Base-by-base conservation (phyloP, 306 rosid species). In the Trifolium dubium region DNA sequence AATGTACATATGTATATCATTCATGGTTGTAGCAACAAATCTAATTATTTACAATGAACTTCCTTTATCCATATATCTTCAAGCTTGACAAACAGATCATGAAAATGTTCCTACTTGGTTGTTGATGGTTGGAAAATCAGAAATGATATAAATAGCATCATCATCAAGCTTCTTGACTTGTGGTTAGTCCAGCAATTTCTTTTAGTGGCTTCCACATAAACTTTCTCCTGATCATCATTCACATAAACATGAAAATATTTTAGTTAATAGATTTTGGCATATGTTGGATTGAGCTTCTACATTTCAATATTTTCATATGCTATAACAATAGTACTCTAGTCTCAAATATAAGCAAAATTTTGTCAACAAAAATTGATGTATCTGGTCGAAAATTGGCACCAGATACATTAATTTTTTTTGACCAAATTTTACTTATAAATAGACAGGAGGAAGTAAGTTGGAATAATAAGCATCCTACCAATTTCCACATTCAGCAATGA, bases 401-500 rank as follows among this genome's bases (percentile, higher is more conserved):
- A n/a, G n/a, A n/a, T n/a, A n/a, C n/a, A n/a, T n/a, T n/a, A n/a
- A n/a, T n/a, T n/a, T n/a, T n/a, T n/a, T n/a, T n/a, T n/a, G n/a
- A n/a, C n/a, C n/a, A n/a, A n/a, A n/a, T n/a, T n/a, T n/a, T n/a
- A n/a, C n/a, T n/a, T n/a, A n/a, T n/a, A n/a, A n/a, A n/a, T n/a
- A n/a, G n/a, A n/a, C n/a, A n/a, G n/a, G n/a, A n/a, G n/a, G n/a
- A n/a, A n/a, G n/a, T n/a, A 23, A 23, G 23, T 23, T 23, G 23
- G 23, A 23, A 23, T 23, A 0, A 28, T 23, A 0, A 28, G 11
- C 37, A 58, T 11, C 83, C 18, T 83, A 89, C 97, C 98, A 93
- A 83, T 88, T 91, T 85, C 97, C 97, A 3, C 98, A 93, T 77
- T 93, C 97, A 4, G 97, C 98, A 65, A 93, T 87, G 82, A 91